Conservation (phyloP, 352 stramenopile species). For the Nothophytophthora sp. region DNA sequence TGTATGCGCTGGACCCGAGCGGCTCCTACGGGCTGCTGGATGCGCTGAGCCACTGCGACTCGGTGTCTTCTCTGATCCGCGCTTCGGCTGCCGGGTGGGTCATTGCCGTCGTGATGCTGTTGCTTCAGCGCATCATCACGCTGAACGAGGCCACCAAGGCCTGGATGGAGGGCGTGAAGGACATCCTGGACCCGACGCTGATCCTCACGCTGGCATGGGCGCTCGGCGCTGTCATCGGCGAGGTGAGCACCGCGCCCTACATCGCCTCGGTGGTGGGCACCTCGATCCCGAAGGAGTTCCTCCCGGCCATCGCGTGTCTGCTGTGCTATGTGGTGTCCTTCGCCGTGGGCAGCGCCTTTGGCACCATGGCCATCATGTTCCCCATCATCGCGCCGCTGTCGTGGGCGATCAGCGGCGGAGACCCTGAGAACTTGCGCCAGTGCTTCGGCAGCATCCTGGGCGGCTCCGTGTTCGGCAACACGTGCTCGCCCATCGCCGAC, state of each 20-base stretch:
- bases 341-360: conserved; percentile 87
- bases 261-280: conserved; percentile 77
- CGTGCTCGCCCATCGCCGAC: conserved; percentile 92
- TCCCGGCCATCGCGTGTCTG: conserved; percentile 80
- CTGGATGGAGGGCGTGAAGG: conserved; percentile 91
- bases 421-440: conserved; percentile 82
- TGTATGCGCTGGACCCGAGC: conserved; percentile 48
- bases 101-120: conserved; percentile 67
- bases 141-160: conserved; percentile 87
- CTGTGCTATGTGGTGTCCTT: conserved; percentile 92
- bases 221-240: conserved; percentile 81
- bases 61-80: conserved; percentile 74
- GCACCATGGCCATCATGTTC: conserved; percentile 94
- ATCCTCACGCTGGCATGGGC: conserved; percentile 91
- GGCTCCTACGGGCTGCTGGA: conserved; percentile 61
- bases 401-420: conserved; percentile 77
- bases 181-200: conserved; percentile 90
- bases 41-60: conserved; percentile 79
- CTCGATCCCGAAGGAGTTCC: conserved; percentile 74
- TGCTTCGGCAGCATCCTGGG: conserved; percentile 90
- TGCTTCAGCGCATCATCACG: conserved; percentile 83
- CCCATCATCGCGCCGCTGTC: conserved; percentile 89
- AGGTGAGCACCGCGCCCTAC: conserved; percentile 84
- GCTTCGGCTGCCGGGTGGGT: conserved; percentile 78
- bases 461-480: conserved; percentile 88